Evolutionary conservation across 2,329 filamentous ascomycete genomes (phyloP).

Genomic region (Magnaporthales sp.): DNA sequence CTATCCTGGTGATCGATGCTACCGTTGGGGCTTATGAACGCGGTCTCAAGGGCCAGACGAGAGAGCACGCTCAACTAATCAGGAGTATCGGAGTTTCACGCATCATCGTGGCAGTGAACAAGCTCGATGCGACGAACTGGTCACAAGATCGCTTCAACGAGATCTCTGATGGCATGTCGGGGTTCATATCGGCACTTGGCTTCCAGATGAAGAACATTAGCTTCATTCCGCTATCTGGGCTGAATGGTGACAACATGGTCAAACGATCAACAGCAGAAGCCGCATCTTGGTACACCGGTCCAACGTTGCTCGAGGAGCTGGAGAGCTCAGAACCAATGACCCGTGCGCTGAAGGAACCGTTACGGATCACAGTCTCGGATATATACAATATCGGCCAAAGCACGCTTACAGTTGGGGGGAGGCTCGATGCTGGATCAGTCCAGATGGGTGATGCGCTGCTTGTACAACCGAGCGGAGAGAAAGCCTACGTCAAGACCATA

Average conservation of each 20-base stretch:
- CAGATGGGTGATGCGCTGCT: conserved; percentile 77
- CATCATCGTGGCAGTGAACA: conserved; percentile 88
- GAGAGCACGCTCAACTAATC: conserved; percentile 83
- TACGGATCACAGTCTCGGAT: conserved; percentile 82
- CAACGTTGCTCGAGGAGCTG: conserved; percentile 73
- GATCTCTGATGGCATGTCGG: conserved; percentile 72
- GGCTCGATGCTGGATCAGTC: conserved; percentile 73
- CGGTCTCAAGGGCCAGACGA: conserved; percentile 85
- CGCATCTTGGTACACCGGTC: conserved; percentile 71
- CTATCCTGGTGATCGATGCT: conserved; percentile 87
- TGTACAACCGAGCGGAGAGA: conserved; percentile 73
- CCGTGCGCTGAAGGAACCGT: conserved; percentile 64
- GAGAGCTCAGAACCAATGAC: conserved; percentile 70
- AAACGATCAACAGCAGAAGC: conserved; percentile 43
- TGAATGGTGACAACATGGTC: conserved; percentile 81
- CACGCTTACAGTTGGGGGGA: conserved; percentile 76
- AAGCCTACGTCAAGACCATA: conserved; percentile 71
- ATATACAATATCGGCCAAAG: conserved; percentile 77
- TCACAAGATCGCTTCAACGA: conserved; percentile 74
- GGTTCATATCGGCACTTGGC: conserved; percentile 74
- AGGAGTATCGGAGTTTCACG: conserved; percentile 85
- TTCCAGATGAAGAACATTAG: conserved; percentile 75
- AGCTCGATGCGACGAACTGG: conserved; percentile 84
- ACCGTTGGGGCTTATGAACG: conserved; percentile 88
- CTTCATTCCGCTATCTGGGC: conserved; percentile 84